Base-by-base conservation (phyloP, 1,284 basidiomycete species). In the Cryptococcus depauperatus region DNA sequence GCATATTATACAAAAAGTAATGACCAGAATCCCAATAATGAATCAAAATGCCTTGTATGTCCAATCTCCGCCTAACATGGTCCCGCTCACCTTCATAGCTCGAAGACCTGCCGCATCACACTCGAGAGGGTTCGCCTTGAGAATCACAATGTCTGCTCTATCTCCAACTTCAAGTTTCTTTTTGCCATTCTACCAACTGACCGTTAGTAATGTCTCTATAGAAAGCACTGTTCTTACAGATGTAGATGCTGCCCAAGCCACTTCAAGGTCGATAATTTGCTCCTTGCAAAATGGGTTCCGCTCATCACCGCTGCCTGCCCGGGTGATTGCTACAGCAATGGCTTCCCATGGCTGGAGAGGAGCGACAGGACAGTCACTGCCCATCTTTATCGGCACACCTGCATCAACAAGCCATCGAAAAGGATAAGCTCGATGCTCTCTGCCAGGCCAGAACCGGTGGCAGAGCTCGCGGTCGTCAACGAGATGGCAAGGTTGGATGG, bases 401-500 rank as follows among this genome's bases (percentile, higher is more conserved):
- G 54, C 54, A 34, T 67, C 56, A 21, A 53, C 49, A 22, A 69
- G 43, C 26, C 48, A 48, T 16, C 48, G 42, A 49, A 62, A 64
- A 5, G 65, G 44, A 43, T 54, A 69, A 9, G 67, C 61, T 7
- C 65, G 45, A 16, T 53, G 48, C 34, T 59, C 59, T 16, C 64
- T 37, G 0, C 58, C 59, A 3, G 61, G 59, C 65, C 65, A 69
- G 48, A 59, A 66, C 22, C 53, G 50, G 27, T 50, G 44, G 21
- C 54, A 56, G 13, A 63, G 48, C 19, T 64, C 60, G 25, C 58
- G 53, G 49, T 69, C 66, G 43, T 67, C 66, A 32, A 62, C 57
- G 25, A 67, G 48, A 46, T 69, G 63, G n/a, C 53, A 47, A 16
- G 66, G 66, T 45, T 69, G 66, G 11, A 69, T 54, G 4, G 57